Base-by-base conservation (phyloP, 805 yeast species). In the Barnettozyma wickerhamii region DNA sequence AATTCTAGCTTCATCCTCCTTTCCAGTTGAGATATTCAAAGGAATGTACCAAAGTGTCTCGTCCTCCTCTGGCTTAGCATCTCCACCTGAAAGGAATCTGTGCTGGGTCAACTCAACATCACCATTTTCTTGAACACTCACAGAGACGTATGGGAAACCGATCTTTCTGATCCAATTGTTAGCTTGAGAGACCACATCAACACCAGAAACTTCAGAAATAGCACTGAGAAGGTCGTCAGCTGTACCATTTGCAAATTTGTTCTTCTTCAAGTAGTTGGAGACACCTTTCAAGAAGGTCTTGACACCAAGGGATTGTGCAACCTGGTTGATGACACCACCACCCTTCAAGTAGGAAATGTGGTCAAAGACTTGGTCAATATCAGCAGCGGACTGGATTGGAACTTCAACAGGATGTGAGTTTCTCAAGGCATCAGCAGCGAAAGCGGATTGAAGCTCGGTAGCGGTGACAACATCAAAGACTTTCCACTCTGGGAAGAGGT, bases 321-420 rank as follows among this genome's bases (percentile, higher is more conserved):
- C 71, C 89, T 83, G 85, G 59, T 85, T 77, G 59, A 84, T 73
- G 43, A 83, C 71, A 20, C 85, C 74, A n/a, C 90, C 81, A 53
- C 95, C 95, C 62, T 85, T 85, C 35, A 81, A 68, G 60, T 85
- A 85, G 13, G 93, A 84, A 49, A 85, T 85, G 37, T 87, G 84
- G 59, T 85, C 95, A 59, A 85, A 85, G 46, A 85, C 82, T 67
- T 85, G 93, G 60, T 83, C 84, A 53, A 85, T 82, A 56, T 85
- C 90, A 49, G 77, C 80, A 14, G 88, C 87, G 44, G 75, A 73
- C 58, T 76, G 74, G 30, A 86, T 85, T 20, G 91, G 89, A 27
- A 85, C 90, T 61, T 85, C 90, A 51, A 85, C 80, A 21, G 95
- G 93, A 60, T 85, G 95, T 19, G 93, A 84, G 3, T 85, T 76